Conservation (phyloP, 1,284 basidiomycete species). For the Leccinum pachyderme region DNA sequence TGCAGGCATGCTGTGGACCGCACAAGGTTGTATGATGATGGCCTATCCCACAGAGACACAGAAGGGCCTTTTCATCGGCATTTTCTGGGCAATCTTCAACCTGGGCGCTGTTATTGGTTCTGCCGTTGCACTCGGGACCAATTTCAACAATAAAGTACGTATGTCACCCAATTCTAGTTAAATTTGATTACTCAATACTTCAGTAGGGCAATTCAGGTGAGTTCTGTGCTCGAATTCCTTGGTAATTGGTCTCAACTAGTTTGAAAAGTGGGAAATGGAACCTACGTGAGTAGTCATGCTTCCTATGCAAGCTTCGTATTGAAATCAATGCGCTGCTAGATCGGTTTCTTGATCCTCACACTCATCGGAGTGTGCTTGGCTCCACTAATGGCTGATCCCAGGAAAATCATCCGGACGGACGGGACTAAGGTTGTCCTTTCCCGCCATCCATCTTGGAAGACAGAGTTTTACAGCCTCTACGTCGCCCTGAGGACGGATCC, state of each 20-base stretch:
- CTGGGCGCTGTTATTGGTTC: conserved; percentile 69
- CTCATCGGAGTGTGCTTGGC: conserved; percentile 64
- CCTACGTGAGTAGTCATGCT: conserved; percentile 48
- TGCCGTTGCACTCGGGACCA: conserved; percentile 59
- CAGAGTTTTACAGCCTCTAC: conserved; percentile 51
- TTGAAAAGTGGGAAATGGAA: conserved; percentile 51
- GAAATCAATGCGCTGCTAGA: conserved; percentile 38
- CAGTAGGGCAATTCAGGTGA: conserved; percentile 26
- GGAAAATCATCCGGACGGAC: conserved; percentile 67
- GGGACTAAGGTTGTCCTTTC: conserved; percentile 62
- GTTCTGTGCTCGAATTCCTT: conserved; percentile 1
- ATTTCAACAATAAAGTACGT: conserved; percentile 48
- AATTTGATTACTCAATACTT: not conserved
- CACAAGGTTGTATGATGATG: conserved; percentile 82
- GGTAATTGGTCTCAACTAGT: conserved; percentile 7
- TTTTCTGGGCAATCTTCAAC: conserved; percentile 80
- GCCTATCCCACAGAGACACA: conserved; percentile 76
- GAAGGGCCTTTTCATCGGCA: conserved; percentile 77
- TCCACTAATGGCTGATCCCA: conserved; percentile 64
- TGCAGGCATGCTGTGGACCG: conserved; percentile 84
- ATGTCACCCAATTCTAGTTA: not conserved
- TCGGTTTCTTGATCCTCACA: conserved; percentile 71
- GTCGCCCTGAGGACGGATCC: conserved; percentile 56
- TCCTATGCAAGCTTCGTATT: not conserved
- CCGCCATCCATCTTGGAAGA: conserved; percentile 70